Evolutionary conservation across 441 rosid species (phyloP).

Genomic region (Arabidopsis hybrid): DNA sequence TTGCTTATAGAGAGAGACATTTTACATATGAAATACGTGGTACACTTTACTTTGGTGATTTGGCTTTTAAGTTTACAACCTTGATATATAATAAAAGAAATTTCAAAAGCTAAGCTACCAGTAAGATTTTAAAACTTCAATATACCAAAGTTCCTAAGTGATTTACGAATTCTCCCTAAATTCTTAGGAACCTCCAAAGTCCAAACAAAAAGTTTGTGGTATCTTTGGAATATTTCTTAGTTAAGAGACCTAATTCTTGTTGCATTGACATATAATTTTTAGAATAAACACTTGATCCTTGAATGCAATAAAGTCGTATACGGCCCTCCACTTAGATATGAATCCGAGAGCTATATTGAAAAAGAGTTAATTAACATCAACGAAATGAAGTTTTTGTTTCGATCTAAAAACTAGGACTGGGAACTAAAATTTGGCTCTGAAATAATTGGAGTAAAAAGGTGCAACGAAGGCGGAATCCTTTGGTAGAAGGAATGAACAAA

Average conservation of each 20-base stretch:
- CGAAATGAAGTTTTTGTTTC: not conserved
- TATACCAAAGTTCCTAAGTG: not conserved
- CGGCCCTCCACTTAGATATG: no score
- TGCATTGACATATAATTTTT: no score
- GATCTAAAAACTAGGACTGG: not conserved
- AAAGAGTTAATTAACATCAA: not conserved
- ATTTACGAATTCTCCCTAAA: not conserved
- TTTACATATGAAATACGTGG: not conserved
- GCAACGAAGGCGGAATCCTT: conserved; percentile 30
- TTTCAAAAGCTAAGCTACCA: not conserved
- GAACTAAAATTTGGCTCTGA: not conserved
- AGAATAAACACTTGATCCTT: no score
- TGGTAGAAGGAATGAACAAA: conserved; percentile 38
- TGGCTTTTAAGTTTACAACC: conserved; percentile 9
- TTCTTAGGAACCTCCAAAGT: not conserved
- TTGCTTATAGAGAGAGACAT: not conserved
- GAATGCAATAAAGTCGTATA: no score
- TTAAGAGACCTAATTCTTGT: no score
- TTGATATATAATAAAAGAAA: conserved; percentile 10
- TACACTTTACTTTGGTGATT: not conserved
- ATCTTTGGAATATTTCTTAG: not conserved
- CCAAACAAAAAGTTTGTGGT: not conserved
- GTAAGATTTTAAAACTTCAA: not conserved
- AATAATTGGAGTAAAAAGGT: conserved; percentile 33
- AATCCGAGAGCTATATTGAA: not conserved